These are phyloP conservation scores for Heliocybe sulcata DNA, from an alignment of 1,284 basidiomycete genomes.

Conservation along the genomic window DNA sequence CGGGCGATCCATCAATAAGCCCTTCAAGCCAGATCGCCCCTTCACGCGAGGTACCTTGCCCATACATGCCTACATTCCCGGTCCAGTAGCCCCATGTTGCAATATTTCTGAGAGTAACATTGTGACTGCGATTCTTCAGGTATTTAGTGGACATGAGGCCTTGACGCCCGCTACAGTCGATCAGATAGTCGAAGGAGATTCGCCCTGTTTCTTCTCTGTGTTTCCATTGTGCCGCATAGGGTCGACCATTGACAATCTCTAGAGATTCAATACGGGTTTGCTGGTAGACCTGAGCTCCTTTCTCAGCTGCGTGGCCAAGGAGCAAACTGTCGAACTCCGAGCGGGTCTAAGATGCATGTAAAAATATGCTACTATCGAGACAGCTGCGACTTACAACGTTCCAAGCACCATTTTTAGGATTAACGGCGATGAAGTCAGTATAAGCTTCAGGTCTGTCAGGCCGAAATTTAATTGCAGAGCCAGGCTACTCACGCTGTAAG, in stretches of 20 bases:
- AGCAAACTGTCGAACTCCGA: conserved; percentile 33
- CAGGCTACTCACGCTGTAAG: conserved; percentile 21
- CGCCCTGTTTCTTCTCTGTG: conserved; percentile 24
- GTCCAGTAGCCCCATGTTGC: conserved; percentile 76
- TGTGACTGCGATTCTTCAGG: conserved; percentile 61
- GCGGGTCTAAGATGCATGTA: conserved; percentile 11
- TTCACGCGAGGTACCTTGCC: conserved; percentile 40
- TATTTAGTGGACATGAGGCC: conserved; percentile 62
- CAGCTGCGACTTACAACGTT: background rate
- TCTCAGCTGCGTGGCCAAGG: conserved; percentile 25
- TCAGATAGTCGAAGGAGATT: conserved; percentile 56
- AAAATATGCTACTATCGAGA: too few relatives aligned
- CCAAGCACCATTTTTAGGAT: background rate
- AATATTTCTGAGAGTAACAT: conserved; percentile 61
- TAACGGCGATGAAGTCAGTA: conserved; percentile 7
- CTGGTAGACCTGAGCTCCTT: conserved; percentile 28
- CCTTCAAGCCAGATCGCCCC: conserved; percentile 62
- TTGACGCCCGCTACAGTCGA: conserved; percentile 65
- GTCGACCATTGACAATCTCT: conserved; percentile 16
- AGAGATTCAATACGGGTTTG: conserved; percentile 25
- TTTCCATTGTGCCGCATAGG: conserved; percentile 18
- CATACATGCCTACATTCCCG: conserved; percentile 42
- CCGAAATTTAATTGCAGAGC: conserved; percentile 35
- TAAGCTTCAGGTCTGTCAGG: conserved; percentile 32
- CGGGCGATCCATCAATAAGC: conserved; percentile 45